Conservation (phyloP, 2,329 filamentous ascomycete genomes). For the Cercospora beticola region DNA sequence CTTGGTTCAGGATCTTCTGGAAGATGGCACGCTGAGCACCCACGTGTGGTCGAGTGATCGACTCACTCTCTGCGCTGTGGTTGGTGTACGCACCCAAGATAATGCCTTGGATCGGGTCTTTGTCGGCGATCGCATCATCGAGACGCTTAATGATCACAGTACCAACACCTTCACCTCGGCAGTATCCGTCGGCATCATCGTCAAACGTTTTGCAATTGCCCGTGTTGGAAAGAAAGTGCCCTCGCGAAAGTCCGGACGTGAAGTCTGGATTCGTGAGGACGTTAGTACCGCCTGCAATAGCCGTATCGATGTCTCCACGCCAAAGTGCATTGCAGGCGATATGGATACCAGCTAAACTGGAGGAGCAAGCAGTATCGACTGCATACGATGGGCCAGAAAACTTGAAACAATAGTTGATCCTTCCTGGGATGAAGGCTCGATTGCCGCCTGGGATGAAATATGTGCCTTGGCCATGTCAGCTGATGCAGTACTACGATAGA, state of each 20-base stretch:
- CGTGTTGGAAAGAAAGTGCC: not conserved
- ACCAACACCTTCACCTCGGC: not conserved
- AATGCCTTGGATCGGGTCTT: not conserved
- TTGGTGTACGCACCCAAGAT: not conserved
- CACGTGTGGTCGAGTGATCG: constrained; percentile 17
- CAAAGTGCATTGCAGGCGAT: not conserved
- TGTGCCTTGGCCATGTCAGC: not conserved
- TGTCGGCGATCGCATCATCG: not conserved
- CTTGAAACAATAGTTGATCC: not conserved
- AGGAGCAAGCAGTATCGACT: not conserved
- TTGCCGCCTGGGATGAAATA: not conserved
- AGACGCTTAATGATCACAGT: not conserved
- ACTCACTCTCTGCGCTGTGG: not conserved
- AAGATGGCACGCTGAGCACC: constrained; percentile 21
- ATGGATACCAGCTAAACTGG: not conserved
- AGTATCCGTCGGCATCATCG: not conserved
- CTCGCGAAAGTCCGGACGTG: not conserved
- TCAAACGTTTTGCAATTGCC: not conserved
- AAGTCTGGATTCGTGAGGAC: not conserved
- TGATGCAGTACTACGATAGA: too few relatives aligned
- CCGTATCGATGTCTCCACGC: not conserved
- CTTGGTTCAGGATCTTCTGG: constrained; percentile 7
- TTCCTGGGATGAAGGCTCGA: not conserved
- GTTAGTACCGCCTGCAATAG: not conserved
- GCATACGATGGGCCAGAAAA: not conserved